Evolutionary conservation across 2,329 filamentous ascomycete genomes (phyloP).

Genomic region (Periglandula ipomoeae): DNA sequence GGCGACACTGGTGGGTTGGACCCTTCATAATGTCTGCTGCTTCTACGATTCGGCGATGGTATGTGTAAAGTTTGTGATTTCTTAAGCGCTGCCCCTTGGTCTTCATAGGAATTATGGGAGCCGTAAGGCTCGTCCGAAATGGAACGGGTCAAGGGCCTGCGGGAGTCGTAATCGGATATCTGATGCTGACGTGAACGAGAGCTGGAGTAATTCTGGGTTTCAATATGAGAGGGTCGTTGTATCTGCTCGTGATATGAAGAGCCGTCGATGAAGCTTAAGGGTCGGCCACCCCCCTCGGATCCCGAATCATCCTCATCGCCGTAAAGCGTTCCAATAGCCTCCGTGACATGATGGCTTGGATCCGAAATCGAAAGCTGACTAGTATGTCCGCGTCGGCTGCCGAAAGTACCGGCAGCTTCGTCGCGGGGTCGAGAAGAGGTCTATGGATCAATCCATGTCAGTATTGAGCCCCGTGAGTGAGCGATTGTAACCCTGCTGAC

Average conservation of each 20-base stretch:
- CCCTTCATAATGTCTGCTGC: slow-evolving; percentile 30
- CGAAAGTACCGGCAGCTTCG: slow-evolving; percentile 48
- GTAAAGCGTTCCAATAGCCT: slow-evolving; percentile 87
- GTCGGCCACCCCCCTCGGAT: slow-evolving; percentile 42
- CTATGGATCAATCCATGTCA: slow-evolving; percentile 22
- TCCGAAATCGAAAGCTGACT: slow-evolving; percentile 66
- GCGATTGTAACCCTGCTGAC: too few species aligned
- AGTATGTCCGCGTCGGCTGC: slow-evolving; percentile 48
- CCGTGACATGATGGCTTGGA: slow-evolving; percentile 87
- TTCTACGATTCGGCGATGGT: slow-evolving; percentile 30
- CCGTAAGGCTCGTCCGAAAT: slow-evolving; percentile 33
- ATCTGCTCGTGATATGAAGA: slow-evolving; percentile 45
- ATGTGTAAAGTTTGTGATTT: slow-evolving; percentile 35
- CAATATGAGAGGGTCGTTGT: slow-evolving; percentile 20
- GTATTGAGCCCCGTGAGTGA: neutral
- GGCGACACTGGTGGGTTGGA: slow-evolving; percentile 41
- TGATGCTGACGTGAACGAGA: slow-evolving; percentile 17
- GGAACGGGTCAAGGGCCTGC: slow-evolving; percentile 34
- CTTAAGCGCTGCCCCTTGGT: slow-evolving; percentile 23
- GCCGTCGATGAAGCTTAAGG: slow-evolving; percentile 62
- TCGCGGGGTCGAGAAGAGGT: slow-evolving; percentile 48
- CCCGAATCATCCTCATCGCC: slow-evolving; percentile 62
- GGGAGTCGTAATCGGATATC: slow-evolving; percentile 24
- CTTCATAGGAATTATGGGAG: slow-evolving; percentile 20
- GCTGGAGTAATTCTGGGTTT: neutral